Evolutionary conservation across 1,284 basidiomycete species (phyloP).

Genomic region (Sanguinoderma infundibulare): DNA sequence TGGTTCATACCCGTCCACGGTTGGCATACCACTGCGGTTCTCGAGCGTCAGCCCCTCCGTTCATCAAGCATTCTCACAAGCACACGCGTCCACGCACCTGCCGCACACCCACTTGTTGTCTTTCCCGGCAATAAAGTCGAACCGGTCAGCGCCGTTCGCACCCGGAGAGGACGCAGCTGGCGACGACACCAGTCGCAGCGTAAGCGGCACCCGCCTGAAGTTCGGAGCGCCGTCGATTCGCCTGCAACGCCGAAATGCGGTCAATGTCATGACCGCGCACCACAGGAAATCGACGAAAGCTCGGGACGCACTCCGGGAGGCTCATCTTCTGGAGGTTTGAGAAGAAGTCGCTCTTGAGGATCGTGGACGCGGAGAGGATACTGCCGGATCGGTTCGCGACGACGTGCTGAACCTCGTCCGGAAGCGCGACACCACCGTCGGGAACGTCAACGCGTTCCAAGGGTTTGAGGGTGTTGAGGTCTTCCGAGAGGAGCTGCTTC

Average conservation of each 20-base stretch:
- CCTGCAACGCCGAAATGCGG: slow-evolving; percentile 48
- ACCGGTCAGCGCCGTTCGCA: slow-evolving; percentile 26
- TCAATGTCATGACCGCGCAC: background rate
- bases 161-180: slow-evolving; percentile 39
- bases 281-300: no score
- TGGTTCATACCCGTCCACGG: slow-evolving; percentile 74
- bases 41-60: background rate
- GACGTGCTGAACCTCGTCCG: slow-evolving; percentile 86
- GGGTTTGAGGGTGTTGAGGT: slow-evolving; percentile 83
- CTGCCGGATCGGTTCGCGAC: slow-evolving; percentile 87
- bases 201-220: slow-evolving; percentile 81
- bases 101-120: slow-evolving; percentile 81
- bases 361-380: slow-evolving; percentile 91
- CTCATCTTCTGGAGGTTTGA: slow-evolving; percentile 94
- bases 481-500: slow-evolving; percentile 86
- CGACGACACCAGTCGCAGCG: slow-evolving; percentile 46
- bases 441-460: slow-evolving; percentile 77
- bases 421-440: slow-evolving; percentile 76
- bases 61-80: background rate
- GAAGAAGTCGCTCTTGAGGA: slow-evolving; percentile 98
- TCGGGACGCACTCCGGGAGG: slow-evolving; percentile 76
- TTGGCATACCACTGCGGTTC: slow-evolving; percentile 80
- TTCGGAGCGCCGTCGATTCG: slow-evolving; percentile 94
- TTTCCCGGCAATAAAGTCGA: slow-evolving; percentile 43
- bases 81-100: slow-evolving; percentile 56